A percentile compares a stretch with the other conserved stretches of the same genome.
Conservation (phyloP, 805 yeast species). For the Wickerhamiella hasegawae region DNA sequence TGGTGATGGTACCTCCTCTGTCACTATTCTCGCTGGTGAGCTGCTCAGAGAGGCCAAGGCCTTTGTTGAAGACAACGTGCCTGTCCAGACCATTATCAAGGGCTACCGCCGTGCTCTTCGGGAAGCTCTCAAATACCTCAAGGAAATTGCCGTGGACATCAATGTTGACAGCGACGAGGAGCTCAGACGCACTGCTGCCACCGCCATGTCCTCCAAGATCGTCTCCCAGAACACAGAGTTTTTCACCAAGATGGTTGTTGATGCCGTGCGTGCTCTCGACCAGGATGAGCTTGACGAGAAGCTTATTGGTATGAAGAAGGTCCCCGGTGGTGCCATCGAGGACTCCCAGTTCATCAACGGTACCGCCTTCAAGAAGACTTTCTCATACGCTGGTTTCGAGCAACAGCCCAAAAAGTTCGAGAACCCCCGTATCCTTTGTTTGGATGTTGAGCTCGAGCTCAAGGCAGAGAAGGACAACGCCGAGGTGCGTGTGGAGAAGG, state of each 20-base stretch:
- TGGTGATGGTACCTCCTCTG: conserved; percentile 97
- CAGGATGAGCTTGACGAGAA: conserved; percentile 74
- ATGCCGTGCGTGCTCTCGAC: conserved; percentile 80
- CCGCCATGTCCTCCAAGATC: conserved; percentile 94
- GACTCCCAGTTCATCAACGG: conserved; percentile 82
- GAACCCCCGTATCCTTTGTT: conserved; percentile 66
- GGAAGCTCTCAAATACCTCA: conserved; percentile 56
- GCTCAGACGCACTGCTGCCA: conserved; percentile 80
- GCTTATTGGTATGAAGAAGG: conserved; percentile 84
- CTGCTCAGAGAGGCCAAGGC: conserved; percentile 74
- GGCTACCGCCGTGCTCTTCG: conserved; percentile 75
- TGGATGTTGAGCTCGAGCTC: conserved; percentile 87
- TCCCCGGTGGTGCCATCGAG: conserved; percentile 93
- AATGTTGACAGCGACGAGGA: conserved; percentile 35
- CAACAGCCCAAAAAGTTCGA: conserved; percentile 84
- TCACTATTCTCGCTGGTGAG: conserved; percentile 82
- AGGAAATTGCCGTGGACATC: conserved; percentile 61
- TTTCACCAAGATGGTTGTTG: conserved; percentile 93
- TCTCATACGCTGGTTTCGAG: conserved; percentile 96
- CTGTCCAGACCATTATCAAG: conserved; percentile 74
- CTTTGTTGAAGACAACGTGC: conserved; percentile 91
- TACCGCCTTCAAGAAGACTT: conserved; percentile 94
- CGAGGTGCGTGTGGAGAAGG: conserved; percentile 90
- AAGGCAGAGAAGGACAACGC: conserved; percentile 99
- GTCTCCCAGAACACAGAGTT: conserved; percentile 76